phyloP scores from a whole-genome alignment of 2,329 filamentous ascomycete genomes.

The Dactylonectria estremocensis region DNA sequence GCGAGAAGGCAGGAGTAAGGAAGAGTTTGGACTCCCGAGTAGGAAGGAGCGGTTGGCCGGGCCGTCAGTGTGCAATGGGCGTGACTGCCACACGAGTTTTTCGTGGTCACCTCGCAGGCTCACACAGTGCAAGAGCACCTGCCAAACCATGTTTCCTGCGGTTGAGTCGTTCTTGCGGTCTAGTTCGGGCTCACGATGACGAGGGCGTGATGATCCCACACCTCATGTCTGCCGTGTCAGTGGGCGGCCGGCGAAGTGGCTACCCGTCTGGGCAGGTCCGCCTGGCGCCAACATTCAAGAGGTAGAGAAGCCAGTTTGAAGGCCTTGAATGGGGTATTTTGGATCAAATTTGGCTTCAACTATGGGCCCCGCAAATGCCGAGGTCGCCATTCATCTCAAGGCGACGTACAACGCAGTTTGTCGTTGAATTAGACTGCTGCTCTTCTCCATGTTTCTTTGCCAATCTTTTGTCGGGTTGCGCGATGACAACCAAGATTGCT shows the following conservation, averaged over 20 bases:
- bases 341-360: background rate
- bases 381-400: background rate
- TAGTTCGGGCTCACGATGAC: constrained; percentile 14
- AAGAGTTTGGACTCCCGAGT: background rate
- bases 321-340: background rate
- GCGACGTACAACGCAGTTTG: constrained; percentile 2
- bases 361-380: background rate
- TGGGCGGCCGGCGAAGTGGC: background rate
- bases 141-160: background rate
- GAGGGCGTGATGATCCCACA: constrained; percentile 1
- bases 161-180: background rate
- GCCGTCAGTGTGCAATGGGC: background rate
- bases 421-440: constrained; percentile 25
- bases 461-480: constrained; percentile 5
- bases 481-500: constrained; percentile 18
- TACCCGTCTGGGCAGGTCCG: background rate
- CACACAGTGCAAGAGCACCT: constrained; percentile 6
- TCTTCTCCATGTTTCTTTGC: constrained; percentile 1
- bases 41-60: constrained; percentile 9
- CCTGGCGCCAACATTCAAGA: background rate
- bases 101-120: background rate
- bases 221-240: background rate
- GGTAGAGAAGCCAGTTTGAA: background rate
- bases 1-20: background rate
- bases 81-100: background rate